A percentile compares a stretch with the other conserved stretches of the same genome.
Evolutionary conservation across 176 grass and related monocot genomes (phyloP).

Genomic region (Raddia distichophylla): DNA sequence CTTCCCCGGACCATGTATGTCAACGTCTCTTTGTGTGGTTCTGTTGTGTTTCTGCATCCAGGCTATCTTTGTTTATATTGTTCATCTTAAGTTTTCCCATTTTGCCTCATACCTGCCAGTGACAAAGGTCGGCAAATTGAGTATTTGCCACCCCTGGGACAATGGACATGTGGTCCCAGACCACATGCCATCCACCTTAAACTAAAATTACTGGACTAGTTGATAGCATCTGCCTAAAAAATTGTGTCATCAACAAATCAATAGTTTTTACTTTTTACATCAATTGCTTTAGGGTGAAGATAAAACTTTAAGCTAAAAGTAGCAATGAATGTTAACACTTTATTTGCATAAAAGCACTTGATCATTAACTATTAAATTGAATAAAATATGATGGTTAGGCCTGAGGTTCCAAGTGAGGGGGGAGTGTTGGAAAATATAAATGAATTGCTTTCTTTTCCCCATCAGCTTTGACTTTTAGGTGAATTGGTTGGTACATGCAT

Average conservation of each 20-base stretch:
- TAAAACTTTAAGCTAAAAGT: not conserved
- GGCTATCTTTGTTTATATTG: not conserved
- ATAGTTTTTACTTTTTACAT: not conserved
- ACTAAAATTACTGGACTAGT: not conserved
- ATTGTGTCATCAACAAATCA: not conserved
- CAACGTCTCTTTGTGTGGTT: not conserved
- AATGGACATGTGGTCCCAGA: too few species aligned
- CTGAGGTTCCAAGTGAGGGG: too few species aligned
- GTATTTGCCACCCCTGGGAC: too few species aligned
- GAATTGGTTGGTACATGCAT: too few species aligned
- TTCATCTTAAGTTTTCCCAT: not conserved
- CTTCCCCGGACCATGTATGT: conserved; percentile 59
- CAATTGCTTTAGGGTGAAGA: not conserved
- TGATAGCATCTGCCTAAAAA: not conserved
- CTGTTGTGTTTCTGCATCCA: conserved; percentile 15
- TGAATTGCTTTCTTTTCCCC: too few species aligned
- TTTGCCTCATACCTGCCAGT: not conserved
- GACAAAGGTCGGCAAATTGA: too few species aligned
- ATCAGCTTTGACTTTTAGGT: too few species aligned
- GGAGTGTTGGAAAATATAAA: too few species aligned
- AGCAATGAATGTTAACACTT: not conserved
- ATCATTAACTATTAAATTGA: not conserved
- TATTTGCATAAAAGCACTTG: not conserved
- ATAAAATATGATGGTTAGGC: not conserved
- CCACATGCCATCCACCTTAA: not conserved